A percentile compares a stretch with the other conserved stretches of the same genome.
These are phyloP conservation scores for Rubia tinctorum DNA, from an alignment of 305 asterid genomes.

Conservation along the genomic window DNA sequence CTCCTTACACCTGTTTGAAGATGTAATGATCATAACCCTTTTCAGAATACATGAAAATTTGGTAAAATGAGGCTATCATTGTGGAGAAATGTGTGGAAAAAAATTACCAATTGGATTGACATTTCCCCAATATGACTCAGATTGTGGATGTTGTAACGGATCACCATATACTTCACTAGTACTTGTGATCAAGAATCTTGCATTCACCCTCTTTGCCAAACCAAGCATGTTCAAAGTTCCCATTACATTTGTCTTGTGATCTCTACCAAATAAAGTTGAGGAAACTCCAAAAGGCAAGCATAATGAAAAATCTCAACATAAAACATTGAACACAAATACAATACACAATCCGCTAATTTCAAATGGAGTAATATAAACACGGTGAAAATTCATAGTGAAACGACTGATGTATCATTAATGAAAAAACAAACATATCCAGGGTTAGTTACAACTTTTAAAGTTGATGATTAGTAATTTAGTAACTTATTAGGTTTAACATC, in stretches of 20 bases:
- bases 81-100: background rate
- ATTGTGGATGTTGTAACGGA: slow-evolving; percentile 85
- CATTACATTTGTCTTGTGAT: slow-evolving; percentile 94
- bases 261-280: slow-evolving; percentile 43
- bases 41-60: background rate
- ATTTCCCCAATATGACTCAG: slow-evolving; percentile 88
- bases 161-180: slow-evolving; percentile 94
- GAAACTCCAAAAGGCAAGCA: slow-evolving; percentile 19
- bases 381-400: too few relatives aligned
- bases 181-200: slow-evolving; percentile 78
- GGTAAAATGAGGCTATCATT: background rate
- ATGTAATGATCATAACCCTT: background rate
- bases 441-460: too few relatives aligned
- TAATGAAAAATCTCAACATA: too few relatives aligned
- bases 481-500: too few relatives aligned
- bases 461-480: too few relatives aligned
- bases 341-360: too few relatives aligned
- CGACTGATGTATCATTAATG: too few relatives aligned
- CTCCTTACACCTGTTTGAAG: slow-evolving; percentile 66
- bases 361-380: too few relatives aligned
- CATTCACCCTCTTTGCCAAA: slow-evolving; percentile 76
- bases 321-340: background rate
- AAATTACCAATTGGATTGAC: slow-evolving; percentile 80
- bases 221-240: slow-evolving; percentile 94
- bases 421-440: too few relatives aligned